A percentile compares a stretch with the other conserved stretches of the same genome.
Evolutionary conservation across 225 moss, liverwort and hornwort genomes (phyloP).

Genomic region (Bryum argenteum): DNA sequence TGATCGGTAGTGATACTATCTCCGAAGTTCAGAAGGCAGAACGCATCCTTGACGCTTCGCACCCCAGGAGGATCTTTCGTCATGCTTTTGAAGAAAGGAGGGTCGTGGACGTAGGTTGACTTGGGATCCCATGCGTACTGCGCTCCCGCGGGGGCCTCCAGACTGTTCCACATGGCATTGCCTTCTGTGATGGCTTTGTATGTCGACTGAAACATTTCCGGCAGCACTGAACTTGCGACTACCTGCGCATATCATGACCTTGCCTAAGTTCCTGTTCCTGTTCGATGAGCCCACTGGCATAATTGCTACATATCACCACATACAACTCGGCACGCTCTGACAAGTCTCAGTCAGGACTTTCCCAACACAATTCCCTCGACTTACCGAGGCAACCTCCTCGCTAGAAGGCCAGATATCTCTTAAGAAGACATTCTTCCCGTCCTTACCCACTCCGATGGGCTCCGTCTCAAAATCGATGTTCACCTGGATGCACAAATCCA

Average conservation of each 20-base stretch:
- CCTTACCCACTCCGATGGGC: conserved; percentile 74
- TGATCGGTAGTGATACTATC: conserved; percentile 98
- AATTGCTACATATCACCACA: conserved; percentile 1
- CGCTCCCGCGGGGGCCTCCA: conserved; percentile 63
- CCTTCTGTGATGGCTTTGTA: conserved; percentile 84
- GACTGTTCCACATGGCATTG: conserved; percentile 83
- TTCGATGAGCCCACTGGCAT: conserved; percentile 7
- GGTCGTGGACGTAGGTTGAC: conserved; percentile 92
- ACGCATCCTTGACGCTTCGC: conserved; percentile 78
- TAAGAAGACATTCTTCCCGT: conserved; percentile 73
- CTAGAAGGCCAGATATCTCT: conserved; percentile 85
- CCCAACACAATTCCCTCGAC: too few species aligned
- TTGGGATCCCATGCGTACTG: conserved; percentile 83
- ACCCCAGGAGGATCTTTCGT: conserved; percentile 78
- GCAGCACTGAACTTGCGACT: conserved; percentile 71
- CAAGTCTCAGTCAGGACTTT: background rate
- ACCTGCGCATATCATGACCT: conserved; percentile 45
- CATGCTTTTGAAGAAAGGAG: conserved; percentile 89
- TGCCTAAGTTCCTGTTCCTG: conserved; percentile 14
- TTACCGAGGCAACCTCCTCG: conserved; percentile 78
- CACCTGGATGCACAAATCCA: conserved; percentile 44
- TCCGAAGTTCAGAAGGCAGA: conserved; percentile 79
- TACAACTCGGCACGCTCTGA: conserved; percentile 7
- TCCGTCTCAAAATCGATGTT: conserved; percentile 88
- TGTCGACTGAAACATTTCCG: conserved; percentile 83